Conservation (phyloP, 108 stramenopile species). For the Fragilariopsis cylindrus region DNA sequence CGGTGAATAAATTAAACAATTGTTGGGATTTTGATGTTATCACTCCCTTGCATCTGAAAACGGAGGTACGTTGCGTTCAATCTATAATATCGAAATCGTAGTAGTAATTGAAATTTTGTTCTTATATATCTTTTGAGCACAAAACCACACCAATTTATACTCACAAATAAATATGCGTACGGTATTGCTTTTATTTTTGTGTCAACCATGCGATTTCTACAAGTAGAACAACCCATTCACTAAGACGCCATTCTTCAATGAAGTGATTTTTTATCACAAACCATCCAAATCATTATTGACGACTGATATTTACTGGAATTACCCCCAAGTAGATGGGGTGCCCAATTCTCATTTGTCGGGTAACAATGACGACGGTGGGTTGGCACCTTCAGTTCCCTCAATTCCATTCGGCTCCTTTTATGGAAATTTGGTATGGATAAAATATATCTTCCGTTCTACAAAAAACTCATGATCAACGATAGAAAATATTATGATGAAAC, state of each 20-base stretch:
- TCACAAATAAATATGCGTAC: too few species aligned
- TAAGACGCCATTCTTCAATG: slow-evolving; percentile 84
- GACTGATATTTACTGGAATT: slow-evolving; percentile 90
- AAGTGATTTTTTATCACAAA: slow-evolving; percentile 76
- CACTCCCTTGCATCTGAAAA: slow-evolving; percentile 66
- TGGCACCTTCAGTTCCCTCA: slow-evolving; percentile 63
- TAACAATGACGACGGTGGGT: slow-evolving; percentile 48
- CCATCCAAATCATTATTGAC: slow-evolving; percentile 68
- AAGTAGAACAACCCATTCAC: slow-evolving; percentile 66
- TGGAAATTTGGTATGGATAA: slow-evolving; percentile 88
- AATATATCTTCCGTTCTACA: slow-evolving; percentile 77
- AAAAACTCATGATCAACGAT: slow-evolving; percentile 77
- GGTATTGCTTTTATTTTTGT: background rate
- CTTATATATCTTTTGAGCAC: too few species aligned
- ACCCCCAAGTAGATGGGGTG: slow-evolving; percentile 62
- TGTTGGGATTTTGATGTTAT: slow-evolving; percentile 71
- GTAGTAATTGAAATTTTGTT: too few species aligned
- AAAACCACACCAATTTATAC: too few species aligned
- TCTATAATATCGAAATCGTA: background rate
- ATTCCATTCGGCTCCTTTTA: slow-evolving; percentile 67
- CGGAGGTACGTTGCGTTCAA: slow-evolving; percentile 38
- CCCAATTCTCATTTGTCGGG: slow-evolving; percentile 63
- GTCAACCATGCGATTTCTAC: background rate
- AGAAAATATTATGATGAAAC: slow-evolving; percentile 37
- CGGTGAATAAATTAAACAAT: slow-evolving; percentile 20